Evolutionary conservation across 306 rosid species (phyloP), one percentile per base, ranked within the genome.

Genomic region (Amphicarpaea edgeworthii): DNA sequence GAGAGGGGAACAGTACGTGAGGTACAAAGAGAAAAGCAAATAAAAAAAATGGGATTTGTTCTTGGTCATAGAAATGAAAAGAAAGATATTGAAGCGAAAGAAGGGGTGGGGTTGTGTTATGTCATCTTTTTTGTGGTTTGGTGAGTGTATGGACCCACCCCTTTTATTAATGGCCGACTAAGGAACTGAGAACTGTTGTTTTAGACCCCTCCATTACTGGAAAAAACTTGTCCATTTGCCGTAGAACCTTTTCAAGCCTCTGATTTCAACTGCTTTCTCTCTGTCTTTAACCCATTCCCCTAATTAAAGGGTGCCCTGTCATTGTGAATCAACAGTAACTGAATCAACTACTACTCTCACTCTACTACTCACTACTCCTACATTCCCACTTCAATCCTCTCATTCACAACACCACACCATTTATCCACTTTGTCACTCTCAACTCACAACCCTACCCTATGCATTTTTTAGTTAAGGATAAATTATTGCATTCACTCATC

Each of bases 101-200:
- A n/a, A n/a, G n/a, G n/a, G n/a, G n/a, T n/a, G n/a, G 59, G 66
- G 20, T 12, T 23, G 28, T 50, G 38, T 68, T 50, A 53, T 83
- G 93, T 84, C 85, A 68, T 77, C 43, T 68, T 75, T 82, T 50
- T 64, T 77, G 46, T 20, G 84, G 93, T 84, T 91, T 75, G 96
- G 91, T 87, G 82, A 66, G 46, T 51, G 49, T 68, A 77, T 93
- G 96, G 30, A 96, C 96, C 85, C 87, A 32, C 16, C 0, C 2
- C 32, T 64, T 64, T 28, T 62, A 82, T 86, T 89, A 81, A 89
- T 89, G 94, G 88, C 81, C 85, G 85, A 85, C 88, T 79, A 74
- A 73, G 84, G 72, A 82, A 72, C 81, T 75, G 23, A 72, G 68
- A 53, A 71, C 76, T 87, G 86, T 87, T 71, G 82, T 81, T 80